phyloP scores from a whole-genome alignment of 192 early-diverging fungal genomes.

The Podila epigama region DNA sequence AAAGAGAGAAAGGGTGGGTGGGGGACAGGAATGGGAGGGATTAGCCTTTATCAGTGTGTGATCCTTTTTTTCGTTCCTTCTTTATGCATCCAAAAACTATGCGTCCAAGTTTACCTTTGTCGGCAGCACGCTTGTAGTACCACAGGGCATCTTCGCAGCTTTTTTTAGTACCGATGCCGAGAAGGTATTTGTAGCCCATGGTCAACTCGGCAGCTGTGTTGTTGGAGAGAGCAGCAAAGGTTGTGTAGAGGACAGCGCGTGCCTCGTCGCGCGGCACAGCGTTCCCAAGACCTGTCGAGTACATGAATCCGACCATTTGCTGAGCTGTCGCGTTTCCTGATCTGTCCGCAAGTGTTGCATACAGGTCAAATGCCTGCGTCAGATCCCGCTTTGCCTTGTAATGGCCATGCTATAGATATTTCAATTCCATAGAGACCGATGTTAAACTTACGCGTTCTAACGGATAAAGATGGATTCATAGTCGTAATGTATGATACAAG shows the following conservation, averaged over 20 bases:
- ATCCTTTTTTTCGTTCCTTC: no score
- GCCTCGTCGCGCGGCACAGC: slow-evolving; percentile 71
- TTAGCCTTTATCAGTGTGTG: no score
- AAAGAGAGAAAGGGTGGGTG: background rate
- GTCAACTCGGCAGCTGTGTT: slow-evolving; percentile 81
- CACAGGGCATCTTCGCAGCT: slow-evolving; percentile 79
- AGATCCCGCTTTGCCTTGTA: slow-evolving; percentile 66
- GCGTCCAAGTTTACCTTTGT: slow-evolving; percentile 61
- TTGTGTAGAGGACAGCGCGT: slow-evolving; percentile 60
- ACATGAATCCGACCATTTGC: slow-evolving; percentile 89
- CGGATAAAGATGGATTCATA: background rate
- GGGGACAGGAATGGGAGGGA: background rate
- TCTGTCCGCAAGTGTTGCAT: slow-evolving; percentile 62
- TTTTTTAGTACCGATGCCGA: slow-evolving; percentile 82
- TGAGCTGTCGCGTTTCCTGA: slow-evolving; percentile 86
- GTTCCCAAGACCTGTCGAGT: slow-evolving; percentile 87
- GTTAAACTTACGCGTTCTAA: background rate
- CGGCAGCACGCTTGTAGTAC: slow-evolving; percentile 84
- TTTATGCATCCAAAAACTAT: background rate
- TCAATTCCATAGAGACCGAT: background rate
- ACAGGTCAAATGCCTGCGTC: slow-evolving; percentile 68
- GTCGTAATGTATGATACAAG: background rate
- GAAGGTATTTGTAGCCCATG: slow-evolving; percentile 82
- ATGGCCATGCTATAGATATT: slow-evolving; percentile 58
- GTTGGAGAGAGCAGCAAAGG: slow-evolving; percentile 82